These are phyloP conservation scores for Berberis thunbergii DNA, from an alignment of 164 flowering plant genomes.

Conservation along the genomic window DNA sequence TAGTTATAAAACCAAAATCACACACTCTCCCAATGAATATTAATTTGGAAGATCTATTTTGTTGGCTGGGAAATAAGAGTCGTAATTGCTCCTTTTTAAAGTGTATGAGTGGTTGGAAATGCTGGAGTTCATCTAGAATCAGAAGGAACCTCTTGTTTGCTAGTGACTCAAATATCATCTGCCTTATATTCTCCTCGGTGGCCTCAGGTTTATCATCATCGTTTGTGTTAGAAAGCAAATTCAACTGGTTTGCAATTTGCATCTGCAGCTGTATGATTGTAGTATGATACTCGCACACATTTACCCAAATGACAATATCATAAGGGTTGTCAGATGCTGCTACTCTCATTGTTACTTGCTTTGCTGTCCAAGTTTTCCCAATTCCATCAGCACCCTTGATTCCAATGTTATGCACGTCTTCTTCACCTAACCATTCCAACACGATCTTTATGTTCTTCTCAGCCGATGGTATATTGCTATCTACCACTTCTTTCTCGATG, in stretches of 20 bases:
- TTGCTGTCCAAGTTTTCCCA: constrained; percentile 3
- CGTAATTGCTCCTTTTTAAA: not conserved
- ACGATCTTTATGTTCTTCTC: not conserved
- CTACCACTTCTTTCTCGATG: not conserved
- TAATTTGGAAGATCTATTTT: not conserved
- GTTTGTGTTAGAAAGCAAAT: not conserved
- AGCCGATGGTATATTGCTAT: not conserved
- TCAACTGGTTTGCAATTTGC: constrained; percentile 3
- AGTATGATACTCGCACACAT: not conserved
- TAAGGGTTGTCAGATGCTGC: not conserved
- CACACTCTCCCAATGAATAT: not conserved
- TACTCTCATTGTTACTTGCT: not conserved
- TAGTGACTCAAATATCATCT: not conserved
- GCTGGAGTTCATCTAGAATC: not conserved
- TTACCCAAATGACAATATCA: constrained; percentile 1
- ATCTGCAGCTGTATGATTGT: not conserved
- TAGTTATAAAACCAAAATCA: not conserved
- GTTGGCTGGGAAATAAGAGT: not conserved
- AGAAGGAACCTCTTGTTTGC: not conserved
- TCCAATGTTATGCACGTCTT: not conserved
- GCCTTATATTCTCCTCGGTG: not conserved
- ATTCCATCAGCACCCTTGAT: not conserved
- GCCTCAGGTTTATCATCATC: not conserved
- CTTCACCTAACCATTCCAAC: not conserved
- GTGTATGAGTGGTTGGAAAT: not conserved